Conservation (phyloP, 1,284 basidiomycete species). For the Rhodotorula sp. region DNA sequence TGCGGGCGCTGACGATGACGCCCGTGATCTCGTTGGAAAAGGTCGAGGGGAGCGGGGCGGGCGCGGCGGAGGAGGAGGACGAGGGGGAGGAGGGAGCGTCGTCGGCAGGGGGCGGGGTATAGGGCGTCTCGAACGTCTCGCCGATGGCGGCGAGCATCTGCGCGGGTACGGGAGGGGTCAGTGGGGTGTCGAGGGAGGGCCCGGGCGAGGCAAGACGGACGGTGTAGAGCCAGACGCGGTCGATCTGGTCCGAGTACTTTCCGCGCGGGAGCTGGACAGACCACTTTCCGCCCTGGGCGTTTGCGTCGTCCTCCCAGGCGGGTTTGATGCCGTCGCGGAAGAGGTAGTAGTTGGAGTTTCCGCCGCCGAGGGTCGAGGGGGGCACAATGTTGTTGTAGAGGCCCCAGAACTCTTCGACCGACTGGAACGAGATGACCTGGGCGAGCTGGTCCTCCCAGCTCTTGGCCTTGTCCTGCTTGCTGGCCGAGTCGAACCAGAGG, state of each 20-base stretch:
- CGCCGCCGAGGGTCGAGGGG: slow-evolving; percentile 80
- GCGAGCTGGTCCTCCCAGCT: slow-evolving; percentile 98
- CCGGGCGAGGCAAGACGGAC: slow-evolving; percentile 53
- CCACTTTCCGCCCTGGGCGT: slow-evolving; percentile 98
- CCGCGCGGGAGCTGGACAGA: slow-evolving; percentile 95
- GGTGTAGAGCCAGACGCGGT: slow-evolving; percentile 97
- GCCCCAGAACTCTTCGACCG: slow-evolving; percentile 97
- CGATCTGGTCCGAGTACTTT: slow-evolving; percentile 78
- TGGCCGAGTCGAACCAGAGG: slow-evolving; percentile 92
- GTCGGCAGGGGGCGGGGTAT: slow-evolving; percentile 52
- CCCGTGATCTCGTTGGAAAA: slow-evolving; percentile 71
- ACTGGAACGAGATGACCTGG: slow-evolving; percentile 87
- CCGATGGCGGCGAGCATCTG: slow-evolving; percentile 97
- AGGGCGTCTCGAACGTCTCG: slow-evolving; percentile 86
- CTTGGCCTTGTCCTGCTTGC: slow-evolving; percentile 73
- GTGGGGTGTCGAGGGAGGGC: background rate
- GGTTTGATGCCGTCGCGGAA: slow-evolving; percentile 98
- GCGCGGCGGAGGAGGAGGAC: slow-evolving; percentile 34
- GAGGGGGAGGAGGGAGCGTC: slow-evolving; percentile 53
- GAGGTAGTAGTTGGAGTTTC: slow-evolving; percentile 97
- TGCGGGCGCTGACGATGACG: slow-evolving; percentile 90
- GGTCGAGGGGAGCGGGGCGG: slow-evolving; percentile 56
- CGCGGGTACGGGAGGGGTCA: background rate
- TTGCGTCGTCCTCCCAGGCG: slow-evolving; percentile 94
- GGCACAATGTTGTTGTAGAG: slow-evolving; percentile 98